phyloP scores from a whole-genome alignment of 345 rosid genomes.

The Euphorbia pulcherrima region DNA sequence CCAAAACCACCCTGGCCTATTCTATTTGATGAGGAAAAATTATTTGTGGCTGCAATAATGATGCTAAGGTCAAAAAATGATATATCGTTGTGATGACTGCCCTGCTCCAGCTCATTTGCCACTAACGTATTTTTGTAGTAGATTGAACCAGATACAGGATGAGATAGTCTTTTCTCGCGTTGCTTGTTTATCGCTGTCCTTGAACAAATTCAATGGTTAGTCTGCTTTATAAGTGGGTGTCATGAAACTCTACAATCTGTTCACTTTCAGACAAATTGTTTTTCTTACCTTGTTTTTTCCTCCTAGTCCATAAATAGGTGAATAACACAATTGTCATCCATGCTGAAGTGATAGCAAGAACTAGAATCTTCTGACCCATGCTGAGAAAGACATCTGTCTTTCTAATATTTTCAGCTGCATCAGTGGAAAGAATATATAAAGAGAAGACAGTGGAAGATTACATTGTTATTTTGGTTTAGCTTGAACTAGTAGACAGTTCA shows the following conservation, averaged over 20 bases:
- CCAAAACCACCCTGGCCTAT: slow-evolving; percentile 45
- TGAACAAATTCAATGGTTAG: slow-evolving; percentile 2
- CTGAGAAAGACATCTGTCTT: background rate
- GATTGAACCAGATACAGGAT: background rate
- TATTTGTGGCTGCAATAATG: slow-evolving; percentile 30
- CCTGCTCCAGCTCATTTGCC: background rate
- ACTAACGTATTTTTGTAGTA: background rate
- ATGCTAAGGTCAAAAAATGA: slow-evolving; percentile 9
- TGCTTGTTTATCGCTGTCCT: background rate
- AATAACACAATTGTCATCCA: background rate
- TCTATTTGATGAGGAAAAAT: slow-evolving; percentile 29
- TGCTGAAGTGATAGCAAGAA: background rate
- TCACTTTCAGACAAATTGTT: background rate
- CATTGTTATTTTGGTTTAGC: background rate
- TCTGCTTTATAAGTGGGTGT: background rate
- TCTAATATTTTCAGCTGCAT: background rate
- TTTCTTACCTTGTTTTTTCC: slow-evolving; percentile 7
- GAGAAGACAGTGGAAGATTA: background rate
- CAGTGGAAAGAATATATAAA: background rate
- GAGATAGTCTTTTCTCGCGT: background rate
- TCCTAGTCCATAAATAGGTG: slow-evolving; percentile 2
- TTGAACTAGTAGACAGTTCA: background rate
- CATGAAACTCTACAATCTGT: background rate
- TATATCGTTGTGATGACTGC: background rate
- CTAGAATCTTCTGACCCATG: background rate